These are phyloP conservation scores for Elaeagnus macrophylla DNA, from an alignment of 306 rosid species.

Conservation along the genomic window DNA sequence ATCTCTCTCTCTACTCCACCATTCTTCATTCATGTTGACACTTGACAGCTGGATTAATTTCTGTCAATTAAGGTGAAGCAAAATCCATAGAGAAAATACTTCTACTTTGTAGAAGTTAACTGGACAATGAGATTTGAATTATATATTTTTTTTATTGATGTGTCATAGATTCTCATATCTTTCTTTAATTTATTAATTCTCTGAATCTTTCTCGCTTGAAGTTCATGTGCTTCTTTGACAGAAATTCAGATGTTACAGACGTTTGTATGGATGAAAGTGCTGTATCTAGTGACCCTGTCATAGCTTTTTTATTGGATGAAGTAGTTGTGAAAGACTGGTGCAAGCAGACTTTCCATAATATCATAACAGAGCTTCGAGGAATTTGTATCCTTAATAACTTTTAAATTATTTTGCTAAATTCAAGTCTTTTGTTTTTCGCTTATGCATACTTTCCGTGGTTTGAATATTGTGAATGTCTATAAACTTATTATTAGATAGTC, in stretches of 20 bases:
- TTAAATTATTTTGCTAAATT: slow-evolving; percentile 19
- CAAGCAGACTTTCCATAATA: slow-evolving; percentile 65
- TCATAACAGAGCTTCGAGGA: slow-evolving; percentile 56
- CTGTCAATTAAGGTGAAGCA: background rate
- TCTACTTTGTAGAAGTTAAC: too few relatives aligned
- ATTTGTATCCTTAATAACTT: slow-evolving; percentile 66
- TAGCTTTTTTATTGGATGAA: slow-evolving; percentile 99
- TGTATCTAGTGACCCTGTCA: slow-evolving; percentile 92
- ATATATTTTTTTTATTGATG: too few relatives aligned
- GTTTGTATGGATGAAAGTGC: slow-evolving; percentile 98
- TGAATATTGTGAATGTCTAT: slow-evolving; percentile 22
- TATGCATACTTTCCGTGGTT: background rate
- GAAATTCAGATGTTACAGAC: slow-evolving; percentile 75
- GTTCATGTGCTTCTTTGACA: slow-evolving; percentile 44
- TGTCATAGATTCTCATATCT: background rate
- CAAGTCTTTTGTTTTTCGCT: slow-evolving; percentile 4
- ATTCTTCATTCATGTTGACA: too few relatives aligned
- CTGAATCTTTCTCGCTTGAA: background rate
- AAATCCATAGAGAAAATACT: too few relatives aligned
- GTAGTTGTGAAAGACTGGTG: slow-evolving; percentile 99
- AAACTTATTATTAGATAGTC: slow-evolving; percentile 49
- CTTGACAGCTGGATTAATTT: background rate
- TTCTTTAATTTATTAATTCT: background rate
- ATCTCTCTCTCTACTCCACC: background rate
- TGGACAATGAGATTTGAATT: too few relatives aligned